These are phyloP conservation scores for Filobasidium uniguttulatum DNA, from an alignment of 1,284 basidiomycete species.

Conservation along the genomic window DNA sequence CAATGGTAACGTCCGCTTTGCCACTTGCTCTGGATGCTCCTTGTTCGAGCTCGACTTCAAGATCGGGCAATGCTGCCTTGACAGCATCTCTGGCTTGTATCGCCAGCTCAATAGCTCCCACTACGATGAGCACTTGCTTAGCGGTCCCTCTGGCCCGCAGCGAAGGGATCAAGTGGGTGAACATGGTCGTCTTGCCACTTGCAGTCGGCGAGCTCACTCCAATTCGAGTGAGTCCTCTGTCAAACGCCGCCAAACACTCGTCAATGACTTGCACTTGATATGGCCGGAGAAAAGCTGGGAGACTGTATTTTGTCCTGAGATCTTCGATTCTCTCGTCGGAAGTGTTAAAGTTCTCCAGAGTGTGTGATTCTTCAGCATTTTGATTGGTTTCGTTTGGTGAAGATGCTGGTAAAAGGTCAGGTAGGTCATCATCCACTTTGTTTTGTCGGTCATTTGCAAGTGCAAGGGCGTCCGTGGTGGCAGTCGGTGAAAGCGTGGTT, in stretches of 20 bases:
- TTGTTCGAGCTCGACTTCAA: slow-evolving; percentile 85
- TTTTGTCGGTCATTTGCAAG: no score
- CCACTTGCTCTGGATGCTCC: slow-evolving; percentile 63
- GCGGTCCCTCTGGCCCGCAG: slow-evolving; percentile 6
- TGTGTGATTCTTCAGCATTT: no score
- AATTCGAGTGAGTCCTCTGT: slow-evolving; percentile 52
- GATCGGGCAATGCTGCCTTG: slow-evolving; percentile 51
- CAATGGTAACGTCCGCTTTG: slow-evolving; percentile 73
- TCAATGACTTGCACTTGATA: slow-evolving; percentile 80
- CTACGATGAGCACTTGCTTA: slow-evolving; percentile 59
- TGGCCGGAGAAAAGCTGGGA: slow-evolving; percentile 47
- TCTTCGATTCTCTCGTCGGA: no score
- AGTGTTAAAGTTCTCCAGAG: no score
- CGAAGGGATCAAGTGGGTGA: slow-evolving; percentile 30
- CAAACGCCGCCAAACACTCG: slow-evolving; percentile 60
- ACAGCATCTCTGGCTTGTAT: slow-evolving; percentile 71
- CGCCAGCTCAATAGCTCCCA: slow-evolving; percentile 77
- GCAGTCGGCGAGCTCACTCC: slow-evolving; percentile 89
- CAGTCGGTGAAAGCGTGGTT: no score
- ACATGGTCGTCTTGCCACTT: slow-evolving; percentile 86
- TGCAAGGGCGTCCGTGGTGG: no score
- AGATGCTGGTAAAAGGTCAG: no score
- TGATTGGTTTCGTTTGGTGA: no score
- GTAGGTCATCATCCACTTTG: no score
- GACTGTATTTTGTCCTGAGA: neutral